Conservation (phyloP, 2,329 filamentous ascomycete genomes). For the Talaromyces sp. region DNA sequence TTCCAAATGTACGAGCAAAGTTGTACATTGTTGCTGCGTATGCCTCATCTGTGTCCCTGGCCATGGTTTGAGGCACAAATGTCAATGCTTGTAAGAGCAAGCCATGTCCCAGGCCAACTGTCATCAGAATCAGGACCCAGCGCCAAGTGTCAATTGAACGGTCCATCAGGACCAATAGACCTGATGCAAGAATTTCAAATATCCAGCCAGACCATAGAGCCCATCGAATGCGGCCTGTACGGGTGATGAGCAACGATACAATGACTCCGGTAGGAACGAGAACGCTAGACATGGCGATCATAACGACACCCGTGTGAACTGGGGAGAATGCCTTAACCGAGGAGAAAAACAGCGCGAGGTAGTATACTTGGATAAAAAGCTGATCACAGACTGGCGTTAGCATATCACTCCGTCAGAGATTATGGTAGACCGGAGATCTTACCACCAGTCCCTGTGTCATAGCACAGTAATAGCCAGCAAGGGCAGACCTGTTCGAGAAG, state of each 20-base stretch:
- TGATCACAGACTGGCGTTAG: conserved; percentile 45
- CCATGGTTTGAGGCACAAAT: conserved; percentile 59
- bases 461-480: conserved; percentile 18
- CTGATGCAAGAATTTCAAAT: conserved; percentile 54
- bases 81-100: conserved; percentile 60
- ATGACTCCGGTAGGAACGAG: conserved; percentile 57
- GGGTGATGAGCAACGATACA: conserved; percentile 45
- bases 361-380: conserved; percentile 50
- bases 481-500: background rate
- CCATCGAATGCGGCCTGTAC: conserved; percentile 58
- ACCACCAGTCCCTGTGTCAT: conserved; percentile 45
- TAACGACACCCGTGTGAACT: conserved; percentile 51
- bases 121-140: conserved; percentile 59
- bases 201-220: conserved; percentile 59
- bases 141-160: conserved; percentile 16
- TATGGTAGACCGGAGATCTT: background rate
- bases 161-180: conserved; percentile 35
- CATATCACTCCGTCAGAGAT: conserved; percentile 16
- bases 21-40: conserved; percentile 61
- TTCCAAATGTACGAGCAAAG: conserved; percentile 63
- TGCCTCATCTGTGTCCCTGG: conserved; percentile 52
- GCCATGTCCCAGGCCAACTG: conserved; percentile 57
- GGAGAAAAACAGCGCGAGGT: conserved; percentile 43
- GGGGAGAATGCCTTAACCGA: conserved; percentile 51
- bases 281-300: conserved; percentile 57